phyloP scores from a whole-genome alignment of 2,329 filamentous ascomycete genomes.

The Ophiostoma pallidulum region DNA sequence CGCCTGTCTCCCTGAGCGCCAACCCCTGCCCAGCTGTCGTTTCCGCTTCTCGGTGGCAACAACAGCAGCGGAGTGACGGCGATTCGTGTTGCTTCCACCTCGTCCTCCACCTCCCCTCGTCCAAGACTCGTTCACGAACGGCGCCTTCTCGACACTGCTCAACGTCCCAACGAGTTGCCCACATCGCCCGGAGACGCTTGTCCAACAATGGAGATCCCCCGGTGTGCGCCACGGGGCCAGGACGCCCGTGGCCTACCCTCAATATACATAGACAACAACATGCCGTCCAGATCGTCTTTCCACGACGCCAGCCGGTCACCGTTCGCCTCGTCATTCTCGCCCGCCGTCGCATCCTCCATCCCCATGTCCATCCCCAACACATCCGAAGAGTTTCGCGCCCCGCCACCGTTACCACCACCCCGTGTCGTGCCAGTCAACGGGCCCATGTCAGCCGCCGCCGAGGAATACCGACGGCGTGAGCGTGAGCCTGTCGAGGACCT shows the following conservation, averaged over 20 bases:
- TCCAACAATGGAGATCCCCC: constrained; percentile 17
- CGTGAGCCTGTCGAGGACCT: constrained; percentile 13
- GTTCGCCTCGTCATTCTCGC: constrained; percentile 22
- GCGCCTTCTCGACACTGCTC: neutral
- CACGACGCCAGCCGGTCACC: constrained; percentile 6
- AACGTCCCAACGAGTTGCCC: neutral
- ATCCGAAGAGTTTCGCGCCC: constrained; percentile 25
- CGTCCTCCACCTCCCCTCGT: no score
- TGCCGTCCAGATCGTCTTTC: constrained; percentile 11
- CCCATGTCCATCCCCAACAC: constrained; percentile 29
- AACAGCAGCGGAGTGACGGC: neutral
- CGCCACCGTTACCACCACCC: constrained; percentile 29
- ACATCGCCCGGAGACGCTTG: neutral
- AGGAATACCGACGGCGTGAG: constrained; percentile 15
- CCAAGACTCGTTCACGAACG: constrained; percentile 1
- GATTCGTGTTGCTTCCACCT: neutral
- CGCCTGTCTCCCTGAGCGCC: neutral
- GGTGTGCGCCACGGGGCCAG: constrained; percentile 10
- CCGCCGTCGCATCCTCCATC: constrained; percentile 22
- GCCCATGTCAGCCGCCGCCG: constrained; percentile 14
- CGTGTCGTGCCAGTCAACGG: constrained; percentile 23
- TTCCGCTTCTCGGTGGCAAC: constrained; percentile 4
- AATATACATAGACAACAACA: constrained; percentile 19
- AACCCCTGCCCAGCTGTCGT: constrained; percentile 10
- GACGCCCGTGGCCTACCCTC: constrained; percentile 14